Evolutionary conservation across 441 rosid species (phyloP).

Genomic region (Pelargonium myrrhifolium): DNA sequence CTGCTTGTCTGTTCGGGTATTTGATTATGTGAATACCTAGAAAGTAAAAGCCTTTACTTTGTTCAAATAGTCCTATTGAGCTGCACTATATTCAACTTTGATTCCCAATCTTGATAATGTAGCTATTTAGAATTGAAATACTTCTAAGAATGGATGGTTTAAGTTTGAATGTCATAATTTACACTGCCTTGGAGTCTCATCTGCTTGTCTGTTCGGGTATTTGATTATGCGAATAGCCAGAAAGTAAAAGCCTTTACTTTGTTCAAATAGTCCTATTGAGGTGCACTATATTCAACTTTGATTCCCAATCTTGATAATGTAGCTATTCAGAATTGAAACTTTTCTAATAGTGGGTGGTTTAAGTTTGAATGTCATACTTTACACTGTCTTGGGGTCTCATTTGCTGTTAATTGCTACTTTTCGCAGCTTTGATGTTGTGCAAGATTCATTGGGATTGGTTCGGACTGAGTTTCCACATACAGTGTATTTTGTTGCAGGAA

Average conservation of each 20-base stretch:
- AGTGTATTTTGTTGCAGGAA: slow-evolving; percentile 73
- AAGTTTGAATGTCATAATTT: too few species aligned
- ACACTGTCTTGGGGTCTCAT: not conserved
- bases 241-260: not conserved
- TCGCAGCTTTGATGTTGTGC: slow-evolving; percentile 73
- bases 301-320: not conserved
- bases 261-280: not conserved
- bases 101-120: not conserved
- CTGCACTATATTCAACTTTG: not conserved
- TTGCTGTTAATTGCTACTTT: slow-evolving; percentile 7
- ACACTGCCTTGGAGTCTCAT: too few species aligned
- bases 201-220: not conserved
- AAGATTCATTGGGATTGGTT: slow-evolving; percentile 75
- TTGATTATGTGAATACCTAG: not conserved
- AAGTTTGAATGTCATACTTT: not conserved
- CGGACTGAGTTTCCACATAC: slow-evolving; percentile 87
- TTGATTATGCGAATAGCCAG: not conserved
- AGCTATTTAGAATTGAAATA: not conserved
- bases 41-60: not conserved
- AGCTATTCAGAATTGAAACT: not conserved
- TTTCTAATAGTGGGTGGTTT: too few species aligned
- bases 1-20: not conserved
- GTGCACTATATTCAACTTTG: not conserved
- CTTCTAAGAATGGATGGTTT: not conserved
- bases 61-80: not conserved